Percentiles rank a stretch among this genome's conserved stretches.
phyloP scores from a whole-genome alignment of 805 yeast genomes.

The Metschnikowia orientalis region DNA sequence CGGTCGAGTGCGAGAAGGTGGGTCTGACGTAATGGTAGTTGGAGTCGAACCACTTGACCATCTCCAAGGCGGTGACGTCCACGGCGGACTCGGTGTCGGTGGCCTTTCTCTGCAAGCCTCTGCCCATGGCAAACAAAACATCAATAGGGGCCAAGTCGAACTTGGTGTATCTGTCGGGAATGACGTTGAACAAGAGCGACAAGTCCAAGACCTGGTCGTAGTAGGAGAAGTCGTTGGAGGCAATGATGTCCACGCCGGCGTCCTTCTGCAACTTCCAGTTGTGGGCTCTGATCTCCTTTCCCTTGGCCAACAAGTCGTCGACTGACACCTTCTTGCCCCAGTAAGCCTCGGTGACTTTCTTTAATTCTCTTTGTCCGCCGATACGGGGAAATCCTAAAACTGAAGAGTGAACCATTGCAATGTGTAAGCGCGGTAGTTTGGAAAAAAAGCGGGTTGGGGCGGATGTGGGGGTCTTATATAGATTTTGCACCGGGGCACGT shows the following conservation, averaged over 20 bases:
- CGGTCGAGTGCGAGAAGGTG: conserved; percentile 91
- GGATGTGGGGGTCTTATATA: conserved; percentile 6
- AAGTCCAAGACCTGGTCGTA: conserved; percentile 96
- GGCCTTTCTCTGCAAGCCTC: conserved; percentile 98
- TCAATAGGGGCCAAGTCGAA: conserved; percentile 84
- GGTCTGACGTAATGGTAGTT: conserved; percentile 99
- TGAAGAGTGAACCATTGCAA: conserved; percentile 88
- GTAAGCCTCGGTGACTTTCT: conserved; percentile 98
- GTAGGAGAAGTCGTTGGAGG: conserved; percentile 97
- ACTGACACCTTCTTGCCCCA: conserved; percentile 91
- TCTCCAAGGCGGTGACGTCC: conserved; percentile 97
- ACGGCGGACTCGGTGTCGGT: conserved; percentile 83
- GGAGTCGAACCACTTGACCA: conserved; percentile 99
- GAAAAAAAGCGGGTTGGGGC: neutral
- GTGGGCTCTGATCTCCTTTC: conserved; percentile 90
- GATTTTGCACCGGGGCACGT: no score
- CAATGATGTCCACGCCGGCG: conserved; percentile 95
- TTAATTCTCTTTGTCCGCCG: conserved; percentile 98
- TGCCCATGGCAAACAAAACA: conserved; percentile 97
- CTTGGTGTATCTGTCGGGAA: conserved; percentile 96
- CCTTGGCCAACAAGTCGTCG: conserved; percentile 85
- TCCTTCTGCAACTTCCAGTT: conserved; percentile 98
- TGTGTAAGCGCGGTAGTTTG: neutral
- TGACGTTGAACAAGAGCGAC: conserved; percentile 87
- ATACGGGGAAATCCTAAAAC: conserved; percentile 99